Conservation (phyloP, 305 asterid genomes). For the Plantago coronopus region DNA sequence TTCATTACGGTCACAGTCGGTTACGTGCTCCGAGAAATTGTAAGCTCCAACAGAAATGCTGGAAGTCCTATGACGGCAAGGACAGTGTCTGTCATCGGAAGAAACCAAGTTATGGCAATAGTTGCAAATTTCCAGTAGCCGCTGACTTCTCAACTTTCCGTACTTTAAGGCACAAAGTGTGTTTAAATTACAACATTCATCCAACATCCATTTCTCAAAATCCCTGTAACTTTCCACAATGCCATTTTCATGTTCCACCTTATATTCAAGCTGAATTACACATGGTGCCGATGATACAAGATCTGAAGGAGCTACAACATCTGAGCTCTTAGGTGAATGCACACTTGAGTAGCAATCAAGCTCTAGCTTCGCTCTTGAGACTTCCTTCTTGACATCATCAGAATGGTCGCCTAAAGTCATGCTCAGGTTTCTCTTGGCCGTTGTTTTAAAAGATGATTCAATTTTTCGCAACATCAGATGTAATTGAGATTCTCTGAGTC, state of each 20-base stretch:
- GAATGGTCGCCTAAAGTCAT: conserved; percentile 15
- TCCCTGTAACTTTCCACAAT: conserved; percentile 43
- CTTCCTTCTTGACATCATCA: conserved; percentile 29
- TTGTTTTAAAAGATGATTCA: conserved; percentile 59
- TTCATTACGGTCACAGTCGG: conserved; percentile 35
- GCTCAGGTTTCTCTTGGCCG: conserved; percentile 32
- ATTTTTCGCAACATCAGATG: conserved; percentile 70
- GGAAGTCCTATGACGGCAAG: conserved; percentile 46
- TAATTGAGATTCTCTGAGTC: conserved; percentile 79
- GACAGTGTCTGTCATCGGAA: conserved; percentile 54
- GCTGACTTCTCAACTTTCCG: conserved; percentile 41
- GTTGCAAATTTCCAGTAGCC: conserved; percentile 54
- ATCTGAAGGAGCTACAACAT: conserved; percentile 21
- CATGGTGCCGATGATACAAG: conserved; percentile 31
- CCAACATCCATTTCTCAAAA: conserved; percentile 72
- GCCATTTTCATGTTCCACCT: conserved; percentile 34
- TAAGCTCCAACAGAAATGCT: conserved; percentile 21
- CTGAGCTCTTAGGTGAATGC: conserved; percentile 29
- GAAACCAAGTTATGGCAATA: conserved; percentile 43
- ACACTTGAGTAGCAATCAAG: conserved; percentile 22
- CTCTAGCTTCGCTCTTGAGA: conserved; percentile 28
- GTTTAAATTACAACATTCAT: conserved; percentile 49
- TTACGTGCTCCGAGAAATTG: conserved; percentile 42
- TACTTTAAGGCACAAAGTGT: conserved; percentile 40
- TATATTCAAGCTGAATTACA: conserved; percentile 26